Base-by-base conservation (phyloP, 2,329 filamentous ascomycete species). In the Monosporascus sp. region DNA sequence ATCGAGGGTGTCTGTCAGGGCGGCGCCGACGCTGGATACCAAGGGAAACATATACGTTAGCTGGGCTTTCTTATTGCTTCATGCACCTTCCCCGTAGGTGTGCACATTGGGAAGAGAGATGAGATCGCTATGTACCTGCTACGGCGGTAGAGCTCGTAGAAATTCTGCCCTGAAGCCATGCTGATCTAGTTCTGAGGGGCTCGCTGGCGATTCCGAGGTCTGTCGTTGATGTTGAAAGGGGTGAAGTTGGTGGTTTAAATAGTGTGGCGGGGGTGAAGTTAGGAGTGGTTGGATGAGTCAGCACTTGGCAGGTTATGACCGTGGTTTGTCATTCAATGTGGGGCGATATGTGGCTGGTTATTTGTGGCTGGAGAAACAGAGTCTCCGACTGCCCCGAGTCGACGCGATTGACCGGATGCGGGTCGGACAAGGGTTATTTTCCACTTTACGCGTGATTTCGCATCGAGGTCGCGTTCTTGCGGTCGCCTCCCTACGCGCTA, bases 81-180 rank as follows among this genome's bases (percentile, higher is more conserved):
- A 20, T 19, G n/a, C 55, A 61, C 56, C 61, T 61, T 56, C 59
- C 59, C 56, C 54, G 54, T 49, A 47, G 52, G 26, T 40, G 49
- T 50, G 47, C 22, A 47, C 44, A 50, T 46, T 43, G 31, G 45
- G 53, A 44, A 53, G 49, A 57, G 53, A 55, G 49, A 55, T 51
- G 52, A 45, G 52, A 45, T 51, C 54, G 55, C 48, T 59, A 57
- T 58, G 54, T 90, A 97, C 94, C 93, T 97, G 85, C 91, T 96
- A 78, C 92, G 88, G 66, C 94, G 90, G 75, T 99, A 99, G 69
- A 99, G 86, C 83, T 99, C 94, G 75, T 97, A 99, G 78, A 82
- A 86, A 36, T 81, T 81, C 70, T 83, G 80, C 58, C 71, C 74
- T 48, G 76, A 72, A 54, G 81, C 75, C 74, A 69, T 69, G 52